A percentile compares a stretch with the other conserved stretches of the same genome.
Conservation (phyloP, 768 basidiomycete species). For the Rhodotorula toruloides region DNA sequence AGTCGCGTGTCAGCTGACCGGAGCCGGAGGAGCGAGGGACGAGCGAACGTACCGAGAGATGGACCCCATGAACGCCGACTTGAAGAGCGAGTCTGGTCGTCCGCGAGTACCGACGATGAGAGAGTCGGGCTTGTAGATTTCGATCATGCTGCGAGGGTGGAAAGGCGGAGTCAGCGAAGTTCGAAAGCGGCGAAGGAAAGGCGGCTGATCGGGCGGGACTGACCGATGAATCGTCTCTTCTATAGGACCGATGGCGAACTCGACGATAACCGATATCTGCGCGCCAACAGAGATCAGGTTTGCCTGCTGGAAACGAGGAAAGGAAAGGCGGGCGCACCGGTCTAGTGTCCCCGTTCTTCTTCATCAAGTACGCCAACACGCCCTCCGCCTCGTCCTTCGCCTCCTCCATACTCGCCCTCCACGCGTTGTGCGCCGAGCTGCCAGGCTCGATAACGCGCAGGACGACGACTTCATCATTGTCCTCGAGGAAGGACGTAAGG, state of each 20-base stretch:
- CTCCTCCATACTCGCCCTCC: constrained; percentile 53
- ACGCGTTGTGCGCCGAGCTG: constrained; percentile 24
- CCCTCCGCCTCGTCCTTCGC: constrained; percentile 76
- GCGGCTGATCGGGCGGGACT: constrained; percentile 56
- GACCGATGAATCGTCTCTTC: constrained; percentile 85
- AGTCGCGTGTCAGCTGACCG: background rate
- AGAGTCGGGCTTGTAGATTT: constrained; percentile 73
- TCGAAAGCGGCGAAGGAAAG: background rate
- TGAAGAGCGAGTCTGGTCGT: constrained; percentile 53
- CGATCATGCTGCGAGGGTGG: constrained; percentile 27
- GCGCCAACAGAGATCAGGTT: background rate
- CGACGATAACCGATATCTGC: constrained; percentile 81
- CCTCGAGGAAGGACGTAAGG: constrained; percentile 67
- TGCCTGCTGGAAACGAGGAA: background rate
- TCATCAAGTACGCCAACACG: constrained; percentile 72
- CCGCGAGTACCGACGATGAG: constrained; percentile 90
- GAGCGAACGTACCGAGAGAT: constrained; percentile 52
- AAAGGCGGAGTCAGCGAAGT: background rate
- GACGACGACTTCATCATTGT: constrained; percentile 77
- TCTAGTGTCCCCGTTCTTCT: constrained; percentile 71
- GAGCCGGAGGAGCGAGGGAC: background rate
- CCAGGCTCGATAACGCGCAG: constrained; percentile 85
- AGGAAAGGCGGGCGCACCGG: constrained; percentile 53
- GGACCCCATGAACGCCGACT: constrained; percentile 59
- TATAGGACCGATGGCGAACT: constrained; percentile 86